phyloP scores from a whole-genome alignment of 495 filamentous ascomycete genomes.

The Chlorociboria aeruginascens region DNA sequence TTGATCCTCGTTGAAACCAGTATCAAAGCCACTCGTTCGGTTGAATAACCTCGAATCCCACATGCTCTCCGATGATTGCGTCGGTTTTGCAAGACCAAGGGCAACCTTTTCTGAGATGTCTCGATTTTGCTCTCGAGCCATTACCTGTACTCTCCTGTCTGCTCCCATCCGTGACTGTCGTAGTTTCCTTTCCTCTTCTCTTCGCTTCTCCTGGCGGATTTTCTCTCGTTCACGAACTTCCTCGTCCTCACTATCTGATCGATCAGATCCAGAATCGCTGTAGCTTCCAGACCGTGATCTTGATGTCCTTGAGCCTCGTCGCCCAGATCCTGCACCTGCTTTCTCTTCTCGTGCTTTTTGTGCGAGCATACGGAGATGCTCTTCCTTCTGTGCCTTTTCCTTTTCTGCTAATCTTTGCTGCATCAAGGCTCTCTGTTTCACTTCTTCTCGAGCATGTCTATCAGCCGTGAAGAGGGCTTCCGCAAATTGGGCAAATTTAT shows the following conservation, averaged over 20 bases:
- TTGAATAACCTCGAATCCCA: slow-evolving; percentile 96
- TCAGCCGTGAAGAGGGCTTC: slow-evolving; percentile 93
- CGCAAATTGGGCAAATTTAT: slow-evolving; percentile 95
- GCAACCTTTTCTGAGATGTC: slow-evolving; percentile 98
- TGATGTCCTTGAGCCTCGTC: slow-evolving; percentile 26
- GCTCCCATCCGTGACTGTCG: slow-evolving; percentile 93
- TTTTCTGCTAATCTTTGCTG: slow-evolving; percentile 95
- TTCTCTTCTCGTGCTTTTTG: slow-evolving; percentile 84
- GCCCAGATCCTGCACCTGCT: slow-evolving; percentile 40
- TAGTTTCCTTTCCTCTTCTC: slow-evolving; percentile 77
- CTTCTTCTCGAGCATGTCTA: slow-evolving; percentile 88
- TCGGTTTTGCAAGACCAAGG: slow-evolving; percentile 88
- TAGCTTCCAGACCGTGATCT: slow-evolving; percentile 37
- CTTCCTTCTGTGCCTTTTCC: slow-evolving; percentile 88
- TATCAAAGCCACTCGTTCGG: slow-evolving; percentile 76
- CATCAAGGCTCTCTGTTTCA: slow-evolving; percentile 84
- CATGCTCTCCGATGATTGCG: slow-evolving; percentile 80
- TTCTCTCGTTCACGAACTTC: slow-evolving; percentile 64
- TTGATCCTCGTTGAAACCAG: slow-evolving; percentile 95
- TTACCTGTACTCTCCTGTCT: slow-evolving; percentile 76
- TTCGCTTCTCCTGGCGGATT: slow-evolving; percentile 62
- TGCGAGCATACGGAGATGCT: slow-evolving; percentile 77
- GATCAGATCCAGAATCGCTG: slow-evolving; percentile 42
- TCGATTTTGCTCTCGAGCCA: slow-evolving; percentile 90
- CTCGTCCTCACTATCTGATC: slow-evolving; percentile 60